These are phyloP conservation scores for Thelonectria discophora DNA, from an alignment of 2,329 filamentous ascomycete species.

Conservation along the genomic window DNA sequence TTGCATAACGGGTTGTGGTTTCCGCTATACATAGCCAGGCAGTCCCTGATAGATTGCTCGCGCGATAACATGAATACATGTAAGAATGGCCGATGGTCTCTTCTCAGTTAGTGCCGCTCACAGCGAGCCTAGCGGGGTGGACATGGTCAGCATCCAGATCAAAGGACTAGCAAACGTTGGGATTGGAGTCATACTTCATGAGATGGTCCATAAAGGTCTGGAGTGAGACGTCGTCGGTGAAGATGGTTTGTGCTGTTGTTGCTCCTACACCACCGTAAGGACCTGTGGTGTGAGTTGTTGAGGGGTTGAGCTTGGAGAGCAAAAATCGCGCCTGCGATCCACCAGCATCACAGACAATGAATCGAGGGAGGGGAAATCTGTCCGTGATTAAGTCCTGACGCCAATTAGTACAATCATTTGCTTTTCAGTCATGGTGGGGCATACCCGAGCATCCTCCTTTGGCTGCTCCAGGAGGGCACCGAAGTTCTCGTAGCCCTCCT, in stretches of 20 bases:
- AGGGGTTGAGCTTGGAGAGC: slow-evolving; percentile 95
- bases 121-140: slow-evolving; percentile 58
- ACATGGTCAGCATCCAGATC: slow-evolving; percentile 29
- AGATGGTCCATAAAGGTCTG: slow-evolving; percentile 99
- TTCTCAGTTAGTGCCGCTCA: slow-evolving; percentile 68
- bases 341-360: slow-evolving; percentile 98
- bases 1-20: background rate
- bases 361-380: slow-evolving; percentile 95
- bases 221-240: slow-evolving; percentile 96
- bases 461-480: slow-evolving; percentile 86
- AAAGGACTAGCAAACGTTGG: slow-evolving; percentile 1
- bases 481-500: slow-evolving; percentile 98
- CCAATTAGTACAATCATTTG: slow-evolving; percentile 33
- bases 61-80: background rate
- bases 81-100: background rate
- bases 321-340: slow-evolving; percentile 98
- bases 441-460: slow-evolving; percentile 93
- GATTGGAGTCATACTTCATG: slow-evolving; percentile 81
- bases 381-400: slow-evolving; percentile 91
- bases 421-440: slow-evolving; percentile 43
- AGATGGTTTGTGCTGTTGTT: slow-evolving; percentile 95
- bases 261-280: slow-evolving; percentile 87
- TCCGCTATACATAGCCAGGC: background rate
- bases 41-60: background rate
- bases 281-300: slow-evolving; percentile 93